Evolutionary conservation across 2,329 filamentous ascomycete genomes (phyloP).

Genomic region (Alternaria triticina): DNA sequence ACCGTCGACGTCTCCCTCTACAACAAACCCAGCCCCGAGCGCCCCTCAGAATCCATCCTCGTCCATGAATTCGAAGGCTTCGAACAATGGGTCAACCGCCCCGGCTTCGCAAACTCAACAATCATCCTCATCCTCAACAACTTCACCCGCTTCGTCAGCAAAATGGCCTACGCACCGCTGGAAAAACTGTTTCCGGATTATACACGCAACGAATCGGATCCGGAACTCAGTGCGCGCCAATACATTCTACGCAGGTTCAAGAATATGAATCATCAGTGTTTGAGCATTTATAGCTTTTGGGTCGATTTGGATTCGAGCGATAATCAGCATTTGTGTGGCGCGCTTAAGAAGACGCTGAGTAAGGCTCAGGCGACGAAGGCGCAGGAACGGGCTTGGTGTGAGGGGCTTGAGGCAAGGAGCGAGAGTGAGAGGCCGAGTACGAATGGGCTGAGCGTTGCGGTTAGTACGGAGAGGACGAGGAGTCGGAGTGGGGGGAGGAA

Average conservation of each 20-base stretch:
- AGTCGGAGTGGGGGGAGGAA: background rate
- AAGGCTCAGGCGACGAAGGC: slow-evolving; percentile 41
- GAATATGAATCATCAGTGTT: slow-evolving; percentile 34
- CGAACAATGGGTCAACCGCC: slow-evolving; percentile 38
- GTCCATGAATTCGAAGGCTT: slow-evolving; percentile 41
- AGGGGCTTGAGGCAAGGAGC: background rate
- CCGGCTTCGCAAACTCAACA: slow-evolving; percentile 35
- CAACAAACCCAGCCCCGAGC: slow-evolving; percentile 38
- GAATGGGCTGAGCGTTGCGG: background rate
- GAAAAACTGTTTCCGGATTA: slow-evolving; percentile 42
- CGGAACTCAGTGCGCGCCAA: slow-evolving; percentile 36
- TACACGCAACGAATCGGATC: slow-evolving; percentile 18
- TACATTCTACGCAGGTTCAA: slow-evolving; percentile 43
- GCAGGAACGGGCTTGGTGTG: slow-evolving; percentile 33
- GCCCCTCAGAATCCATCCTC: slow-evolving; percentile 36
- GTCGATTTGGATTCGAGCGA: slow-evolving; percentile 46
- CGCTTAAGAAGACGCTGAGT: slow-evolving; percentile 43
- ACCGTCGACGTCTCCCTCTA: slow-evolving; percentile 43
- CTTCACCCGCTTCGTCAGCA: slow-evolving; percentile 43
- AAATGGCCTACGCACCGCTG: slow-evolving; percentile 38
- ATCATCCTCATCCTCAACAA: slow-evolving; percentile 46
- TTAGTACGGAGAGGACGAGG: background rate
- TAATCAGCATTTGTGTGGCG: slow-evolving; percentile 43
- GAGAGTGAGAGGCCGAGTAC: background rate
- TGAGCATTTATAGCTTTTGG: slow-evolving; percentile 45